Percentiles rank a stretch among this genome's conserved stretches.
phyloP scores from a whole-genome alignment of 2,329 filamentous ascomycete species.

The Cadophora gregata region DNA sequence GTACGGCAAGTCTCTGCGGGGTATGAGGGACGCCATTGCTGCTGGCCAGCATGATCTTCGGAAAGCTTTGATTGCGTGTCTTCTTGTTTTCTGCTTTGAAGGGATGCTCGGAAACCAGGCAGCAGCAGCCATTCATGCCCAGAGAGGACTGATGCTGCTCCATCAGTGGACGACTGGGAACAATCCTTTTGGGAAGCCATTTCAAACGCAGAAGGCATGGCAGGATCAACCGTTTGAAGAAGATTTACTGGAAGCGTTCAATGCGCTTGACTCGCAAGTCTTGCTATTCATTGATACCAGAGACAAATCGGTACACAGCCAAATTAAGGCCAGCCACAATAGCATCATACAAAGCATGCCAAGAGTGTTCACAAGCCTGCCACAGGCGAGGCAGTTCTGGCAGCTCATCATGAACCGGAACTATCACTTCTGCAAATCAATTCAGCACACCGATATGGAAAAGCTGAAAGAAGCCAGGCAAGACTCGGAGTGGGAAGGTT shows the following conservation, averaged over 20 bases:
- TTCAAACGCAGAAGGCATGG: slow-evolving; percentile 10
- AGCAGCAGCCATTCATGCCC: slow-evolving; percentile 25
- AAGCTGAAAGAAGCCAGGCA: slow-evolving; percentile 12
- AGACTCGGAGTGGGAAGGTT: slow-evolving; percentile 16
- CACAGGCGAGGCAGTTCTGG: slow-evolving; percentile 19
- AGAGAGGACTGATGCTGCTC: slow-evolving; percentile 30
- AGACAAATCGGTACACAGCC: slow-evolving; percentile 11
- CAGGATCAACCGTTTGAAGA: slow-evolving; percentile 13
- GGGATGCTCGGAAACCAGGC: slow-evolving; percentile 25
- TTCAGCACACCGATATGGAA: slow-evolving; percentile 14
- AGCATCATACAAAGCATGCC: slow-evolving; percentile 19
- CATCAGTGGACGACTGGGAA: slow-evolving; percentile 15
- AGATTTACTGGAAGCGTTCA: slow-evolving; percentile 27
- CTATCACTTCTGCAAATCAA: slow-evolving; percentile 27
- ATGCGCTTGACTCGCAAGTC: slow-evolving; percentile 25
- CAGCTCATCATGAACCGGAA: slow-evolving; percentile 26
- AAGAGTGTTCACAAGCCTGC: slow-evolving; percentile 7
- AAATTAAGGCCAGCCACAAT: slow-evolving; percentile 12
- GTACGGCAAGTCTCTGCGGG: slow-evolving; percentile 28
- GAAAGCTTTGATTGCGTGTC: slow-evolving; percentile 28
- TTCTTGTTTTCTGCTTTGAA: slow-evolving; percentile 31
- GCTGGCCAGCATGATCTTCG: slow-evolving; percentile 24
- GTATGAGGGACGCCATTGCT: slow-evolving; percentile 29
- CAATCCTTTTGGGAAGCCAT: not conserved
- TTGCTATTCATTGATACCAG: slow-evolving; percentile 25